phyloP scores from a whole-genome alignment of 2,329 filamentous ascomycete genomes.

The Dactylonectria estremocensis region DNA sequence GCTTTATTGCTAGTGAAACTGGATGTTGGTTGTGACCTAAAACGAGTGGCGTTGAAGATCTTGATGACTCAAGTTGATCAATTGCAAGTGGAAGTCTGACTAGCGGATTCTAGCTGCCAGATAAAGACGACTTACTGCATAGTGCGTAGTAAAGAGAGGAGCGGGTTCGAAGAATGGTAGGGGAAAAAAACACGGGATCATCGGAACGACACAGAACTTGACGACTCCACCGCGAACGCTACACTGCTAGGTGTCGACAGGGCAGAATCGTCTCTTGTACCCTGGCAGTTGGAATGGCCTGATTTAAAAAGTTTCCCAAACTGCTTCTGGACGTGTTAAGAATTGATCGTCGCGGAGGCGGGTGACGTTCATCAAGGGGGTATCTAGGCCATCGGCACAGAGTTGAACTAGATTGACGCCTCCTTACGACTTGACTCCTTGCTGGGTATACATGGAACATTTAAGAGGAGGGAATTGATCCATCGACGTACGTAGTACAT shows the following conservation, averaged over 20 bases:
- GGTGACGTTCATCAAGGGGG: neutral
- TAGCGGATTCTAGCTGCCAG: neutral
- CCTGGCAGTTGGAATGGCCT: slow-evolving; percentile 13
- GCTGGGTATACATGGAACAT: neutral
- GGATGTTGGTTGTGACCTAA: neutral
- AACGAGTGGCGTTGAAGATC: neutral
- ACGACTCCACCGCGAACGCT: neutral
- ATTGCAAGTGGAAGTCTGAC: neutral
- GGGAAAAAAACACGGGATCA: neutral
- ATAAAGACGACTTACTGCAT: neutral
- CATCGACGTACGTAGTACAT: neutral
- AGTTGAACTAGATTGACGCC: neutral
- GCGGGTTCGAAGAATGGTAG: neutral
- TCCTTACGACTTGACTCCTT: neutral
- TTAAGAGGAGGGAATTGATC: neutral
- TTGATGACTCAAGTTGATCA: neutral
- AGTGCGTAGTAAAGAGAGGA: neutral
- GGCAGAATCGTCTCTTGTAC: neutral
- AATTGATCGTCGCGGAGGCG: neutral
- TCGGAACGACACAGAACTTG: neutral
- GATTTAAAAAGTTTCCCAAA: neutral
- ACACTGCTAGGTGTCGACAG: neutral
- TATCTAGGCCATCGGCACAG: neutral
- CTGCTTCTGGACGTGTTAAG: neutral
- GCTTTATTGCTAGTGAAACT: neutral